Evolutionary conservation across 805 yeast genomes (phyloP), one percentile per base, ranked within the genome.

Genomic region (Ogataea pignaliae): DNA sequence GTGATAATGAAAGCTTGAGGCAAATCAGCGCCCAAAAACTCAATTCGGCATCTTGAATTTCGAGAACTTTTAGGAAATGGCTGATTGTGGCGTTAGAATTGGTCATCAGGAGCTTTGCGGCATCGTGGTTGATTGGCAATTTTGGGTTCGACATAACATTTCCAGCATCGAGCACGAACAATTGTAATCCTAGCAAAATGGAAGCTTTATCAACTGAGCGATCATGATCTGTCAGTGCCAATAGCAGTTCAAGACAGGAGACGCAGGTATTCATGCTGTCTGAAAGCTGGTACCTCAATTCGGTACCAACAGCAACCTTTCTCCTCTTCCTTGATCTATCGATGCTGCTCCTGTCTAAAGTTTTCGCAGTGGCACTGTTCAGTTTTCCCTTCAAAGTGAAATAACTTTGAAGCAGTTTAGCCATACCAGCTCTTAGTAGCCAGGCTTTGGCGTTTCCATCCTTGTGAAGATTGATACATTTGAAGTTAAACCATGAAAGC

Each of bases 351-450:
- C n/a, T 11, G 11, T 21, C 26, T 33, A 31, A 14, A 5, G 16
- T 26, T 34, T 21, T 11, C 34, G 36, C 11, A 42, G 35, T 29
- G 35, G 13, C 12, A n/a, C 13, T 14, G 14, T 33, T 29, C 16
- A 36, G 18, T 37, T 28, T 14, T n/a, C 8, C n/a, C 41, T 61
- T 62, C 29, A 68, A 43, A 3, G 41, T 39, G 46, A 60, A 73
- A 43, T 61, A 74, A 2, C 62, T 39, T 1, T 42, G 34, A 0
- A 73, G 29, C 2, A 76, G 48, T 34, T 54, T 62, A 1, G 63
- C 43, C 8, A 71, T 28, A 0, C 76, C 78, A 8, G 55, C 42
- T 1, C 63, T 41, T 3, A 68, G 48, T 11, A 78, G 55, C 83
- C 83, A 79, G 0, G 68, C 57, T 5, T 52, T 50, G 0, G 52